Evolutionary conservation across 2,329 filamentous ascomycete species (phyloP).

Genomic region (Aspergillus tamarii): DNA sequence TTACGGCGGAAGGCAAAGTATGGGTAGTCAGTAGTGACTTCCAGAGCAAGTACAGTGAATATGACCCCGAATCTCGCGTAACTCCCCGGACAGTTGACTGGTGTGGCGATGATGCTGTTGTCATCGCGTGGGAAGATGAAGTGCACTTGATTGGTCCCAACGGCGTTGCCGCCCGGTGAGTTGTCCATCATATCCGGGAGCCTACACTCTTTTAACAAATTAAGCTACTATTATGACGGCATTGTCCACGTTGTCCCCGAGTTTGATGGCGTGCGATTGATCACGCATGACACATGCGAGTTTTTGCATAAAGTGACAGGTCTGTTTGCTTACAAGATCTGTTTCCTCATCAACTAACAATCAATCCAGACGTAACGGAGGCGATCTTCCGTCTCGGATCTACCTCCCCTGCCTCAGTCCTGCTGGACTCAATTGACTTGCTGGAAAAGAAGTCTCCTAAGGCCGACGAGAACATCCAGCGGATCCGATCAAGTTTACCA

Average conservation of each 20-base stretch:
- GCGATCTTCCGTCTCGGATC: slow-evolving; percentile 89
- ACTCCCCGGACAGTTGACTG: slow-evolving; percentile 86
- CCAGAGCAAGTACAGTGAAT: slow-evolving; percentile 87
- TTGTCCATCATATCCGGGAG: background rate
- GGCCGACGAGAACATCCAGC: slow-evolving; percentile 95
- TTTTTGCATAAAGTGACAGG: slow-evolving; percentile 91
- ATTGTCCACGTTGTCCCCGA: slow-evolving; percentile 88
- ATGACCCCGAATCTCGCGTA: slow-evolving; percentile 84
- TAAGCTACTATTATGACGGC: slow-evolving; percentile 84
- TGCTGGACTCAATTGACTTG: slow-evolving; percentile 89
- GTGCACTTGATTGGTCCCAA: slow-evolving; percentile 89
- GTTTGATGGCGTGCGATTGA: slow-evolving; percentile 82
- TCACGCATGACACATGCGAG: slow-evolving; percentile 94
- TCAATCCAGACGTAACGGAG: slow-evolving; percentile 67
- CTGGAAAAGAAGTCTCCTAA: slow-evolving; percentile 93
- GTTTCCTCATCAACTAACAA: slow-evolving; percentile 8
- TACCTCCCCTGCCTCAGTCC: slow-evolving; percentile 85
- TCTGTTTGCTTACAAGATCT: slow-evolving; percentile 27
- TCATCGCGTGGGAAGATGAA: slow-evolving; percentile 97
- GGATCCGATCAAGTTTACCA: slow-evolving; percentile 83
- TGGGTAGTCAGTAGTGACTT: slow-evolving; percentile 97
- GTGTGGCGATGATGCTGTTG: slow-evolving; percentile 93
- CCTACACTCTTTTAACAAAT: slow-evolving; percentile 21
- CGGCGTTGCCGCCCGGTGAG: slow-evolving; percentile 68
- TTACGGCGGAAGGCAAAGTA: slow-evolving; percentile 79